phyloP scores from a whole-genome alignment of 2,329 filamentous ascomycete species.

The Nigrospora osmanthi region DNA sequence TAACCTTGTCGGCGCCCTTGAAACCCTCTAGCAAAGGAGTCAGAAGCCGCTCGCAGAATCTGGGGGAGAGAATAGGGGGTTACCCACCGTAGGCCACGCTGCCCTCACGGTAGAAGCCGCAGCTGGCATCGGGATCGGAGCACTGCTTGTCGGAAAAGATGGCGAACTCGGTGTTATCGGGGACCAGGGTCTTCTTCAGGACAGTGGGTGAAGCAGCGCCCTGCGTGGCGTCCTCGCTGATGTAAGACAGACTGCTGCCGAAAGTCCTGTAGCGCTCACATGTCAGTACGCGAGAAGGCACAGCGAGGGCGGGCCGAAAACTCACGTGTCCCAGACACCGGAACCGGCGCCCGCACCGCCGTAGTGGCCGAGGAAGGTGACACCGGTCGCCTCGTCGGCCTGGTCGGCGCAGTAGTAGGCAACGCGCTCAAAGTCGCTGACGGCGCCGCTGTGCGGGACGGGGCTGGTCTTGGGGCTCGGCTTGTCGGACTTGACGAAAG shows the following conservation, averaged over 20 bases:
- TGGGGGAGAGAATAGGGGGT: background rate
- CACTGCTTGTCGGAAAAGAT: constrained; percentile 38
- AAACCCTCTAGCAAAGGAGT: constrained; percentile 51
- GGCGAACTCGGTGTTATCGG: constrained; percentile 36
- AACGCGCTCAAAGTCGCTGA: constrained; percentile 30
- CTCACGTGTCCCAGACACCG: constrained; percentile 34
- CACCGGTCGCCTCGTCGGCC: constrained; percentile 24
- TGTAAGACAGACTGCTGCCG: constrained; percentile 37
- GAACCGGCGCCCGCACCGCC: constrained; percentile 32
- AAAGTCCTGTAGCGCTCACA: constrained; percentile 17
- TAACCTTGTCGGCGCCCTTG: constrained; percentile 60
- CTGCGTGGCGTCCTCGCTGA: constrained; percentile 30
- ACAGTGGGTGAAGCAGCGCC: constrained; percentile 29
- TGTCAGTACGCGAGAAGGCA: constrained; percentile 1
- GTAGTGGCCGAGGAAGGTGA: constrained; percentile 41
- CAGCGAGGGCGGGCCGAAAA: constrained; percentile 1
- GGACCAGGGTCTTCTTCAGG: constrained; percentile 29
- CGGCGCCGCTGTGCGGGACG: constrained; percentile 6
- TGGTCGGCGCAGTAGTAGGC: constrained; percentile 36
- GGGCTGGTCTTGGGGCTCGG: background rate
- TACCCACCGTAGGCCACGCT: constrained; percentile 35
- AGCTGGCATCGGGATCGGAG: constrained; percentile 20
- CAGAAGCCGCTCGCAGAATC: background rate
- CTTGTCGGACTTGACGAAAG: background rate
- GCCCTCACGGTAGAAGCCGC: constrained; percentile 34